Percentiles rank a stretch among this genome's conserved stretches.
Conservation (phyloP, 2,329 filamentous ascomycete genomes). For the Colletotrichum zoysiae region DNA sequence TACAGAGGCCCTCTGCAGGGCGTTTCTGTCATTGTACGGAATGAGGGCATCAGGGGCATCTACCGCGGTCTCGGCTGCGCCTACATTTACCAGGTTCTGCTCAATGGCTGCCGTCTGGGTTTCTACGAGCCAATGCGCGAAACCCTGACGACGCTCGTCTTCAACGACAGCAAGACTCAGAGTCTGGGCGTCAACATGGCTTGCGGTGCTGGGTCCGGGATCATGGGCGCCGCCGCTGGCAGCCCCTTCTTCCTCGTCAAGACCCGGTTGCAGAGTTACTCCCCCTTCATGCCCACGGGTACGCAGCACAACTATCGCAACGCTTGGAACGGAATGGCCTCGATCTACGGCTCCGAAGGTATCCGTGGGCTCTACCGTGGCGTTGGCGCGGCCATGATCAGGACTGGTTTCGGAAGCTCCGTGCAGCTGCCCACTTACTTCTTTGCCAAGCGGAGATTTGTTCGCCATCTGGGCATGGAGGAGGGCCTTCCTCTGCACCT, state of each 20-base stretch:
- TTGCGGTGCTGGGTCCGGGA: slow-evolving; percentile 87
- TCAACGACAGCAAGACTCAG: slow-evolving; percentile 80
- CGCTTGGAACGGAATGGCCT: slow-evolving; percentile 82
- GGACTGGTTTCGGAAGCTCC: slow-evolving; percentile 94
- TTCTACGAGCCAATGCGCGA: slow-evolving; percentile 97
- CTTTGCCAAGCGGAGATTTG: slow-evolving; percentile 89
- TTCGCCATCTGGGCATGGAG: slow-evolving; percentile 86
- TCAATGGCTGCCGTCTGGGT: slow-evolving; percentile 95
- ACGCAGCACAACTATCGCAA: slow-evolving; percentile 96
- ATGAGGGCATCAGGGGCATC: slow-evolving; percentile 88
- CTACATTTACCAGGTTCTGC: slow-evolving; percentile 94
- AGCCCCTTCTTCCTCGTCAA: slow-evolving; percentile 99
- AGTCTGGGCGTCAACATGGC: slow-evolving; percentile 94
- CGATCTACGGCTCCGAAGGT: slow-evolving; percentile 85
- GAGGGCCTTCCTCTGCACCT: slow-evolving; percentile 92
- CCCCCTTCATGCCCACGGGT: slow-evolving; percentile 90
- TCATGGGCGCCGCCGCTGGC: slow-evolving; percentile 91
- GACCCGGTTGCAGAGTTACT: slow-evolving; percentile 94
- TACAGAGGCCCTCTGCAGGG: slow-evolving; percentile 95
- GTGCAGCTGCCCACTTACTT: slow-evolving; percentile 99
- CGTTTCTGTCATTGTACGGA: slow-evolving; percentile 87
- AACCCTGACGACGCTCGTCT: slow-evolving; percentile 75
- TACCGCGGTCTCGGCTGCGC: slow-evolving; percentile 92
- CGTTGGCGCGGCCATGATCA: slow-evolving; percentile 92
- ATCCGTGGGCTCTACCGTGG: slow-evolving; percentile 87